Evolutionary conservation across 352 stramenopile species (phyloP).

Genomic region (Phytophthora sp.): DNA sequence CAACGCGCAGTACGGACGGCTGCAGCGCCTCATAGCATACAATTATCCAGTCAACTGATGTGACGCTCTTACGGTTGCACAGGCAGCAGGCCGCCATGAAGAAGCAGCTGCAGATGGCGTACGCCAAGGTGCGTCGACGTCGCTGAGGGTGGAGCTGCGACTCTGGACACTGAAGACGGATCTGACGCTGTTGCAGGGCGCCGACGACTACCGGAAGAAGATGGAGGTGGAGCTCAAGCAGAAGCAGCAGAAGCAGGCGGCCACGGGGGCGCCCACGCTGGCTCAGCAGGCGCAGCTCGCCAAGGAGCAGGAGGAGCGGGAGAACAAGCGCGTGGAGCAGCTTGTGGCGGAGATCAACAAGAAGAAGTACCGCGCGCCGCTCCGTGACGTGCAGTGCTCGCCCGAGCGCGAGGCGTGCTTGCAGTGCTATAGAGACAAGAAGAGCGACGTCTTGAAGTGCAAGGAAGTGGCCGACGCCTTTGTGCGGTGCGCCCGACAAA

Average conservation of each 20-base stretch:
- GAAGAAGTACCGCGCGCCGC: constrained; percentile 84
- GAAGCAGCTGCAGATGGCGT: constrained; percentile 80
- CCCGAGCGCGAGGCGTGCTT: constrained; percentile 79
- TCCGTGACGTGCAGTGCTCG: constrained; percentile 85
- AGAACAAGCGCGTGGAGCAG: constrained; percentile 72
- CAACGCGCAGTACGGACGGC: constrained; percentile 50
- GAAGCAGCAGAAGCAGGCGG: constrained; percentile 39
- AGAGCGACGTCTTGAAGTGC: constrained; percentile 81
- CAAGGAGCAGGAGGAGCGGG: constrained; percentile 73
- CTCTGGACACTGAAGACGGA: not conserved
- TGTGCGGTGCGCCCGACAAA: constrained; percentile 77
- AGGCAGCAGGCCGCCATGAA: constrained; percentile 72
- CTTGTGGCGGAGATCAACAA: constrained; percentile 81
- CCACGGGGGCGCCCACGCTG: constrained; percentile 17
- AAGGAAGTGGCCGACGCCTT: constrained; percentile 89
- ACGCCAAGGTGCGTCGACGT: constrained; percentile 55
- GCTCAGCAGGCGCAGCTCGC: constrained; percentile 64
- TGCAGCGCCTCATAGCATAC: not conserved
- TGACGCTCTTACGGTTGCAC: no score
- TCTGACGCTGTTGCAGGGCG: constrained; percentile 42
- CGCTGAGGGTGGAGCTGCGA: not conserved
- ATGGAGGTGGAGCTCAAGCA: constrained; percentile 55
- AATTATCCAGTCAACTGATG: no score
- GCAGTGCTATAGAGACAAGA: constrained; percentile 88
- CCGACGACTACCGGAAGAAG: constrained; percentile 73